A percentile compares a stretch with the other conserved stretches of the same genome.
Evolutionary conservation across 2,329 filamentous ascomycete species (phyloP).

Genomic region (Proliferodiscus dingleyae): DNA sequence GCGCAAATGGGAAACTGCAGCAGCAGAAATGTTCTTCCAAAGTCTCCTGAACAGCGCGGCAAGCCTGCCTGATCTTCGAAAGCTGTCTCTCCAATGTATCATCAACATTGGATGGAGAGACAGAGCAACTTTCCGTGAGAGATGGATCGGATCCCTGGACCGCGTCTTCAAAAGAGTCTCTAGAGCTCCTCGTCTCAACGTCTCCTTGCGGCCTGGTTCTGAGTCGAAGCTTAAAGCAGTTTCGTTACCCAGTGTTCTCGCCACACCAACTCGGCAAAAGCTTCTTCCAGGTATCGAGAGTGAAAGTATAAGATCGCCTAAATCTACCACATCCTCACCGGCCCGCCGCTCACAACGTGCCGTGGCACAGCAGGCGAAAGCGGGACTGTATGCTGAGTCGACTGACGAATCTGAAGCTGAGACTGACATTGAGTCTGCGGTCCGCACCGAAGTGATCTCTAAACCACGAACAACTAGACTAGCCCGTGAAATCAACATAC

Average conservation of each 20-base stretch:
- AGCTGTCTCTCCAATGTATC: constrained; percentile 67
- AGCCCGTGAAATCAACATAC: constrained; percentile 23
- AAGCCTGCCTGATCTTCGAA: constrained; percentile 60
- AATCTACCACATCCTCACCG: not conserved
- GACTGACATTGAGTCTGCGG: constrained; percentile 3
- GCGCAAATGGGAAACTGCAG: constrained; percentile 64
- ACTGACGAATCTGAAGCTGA: constrained; percentile 19
- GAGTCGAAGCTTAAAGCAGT: not conserved
- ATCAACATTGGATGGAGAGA: constrained; percentile 78
- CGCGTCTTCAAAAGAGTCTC: constrained; percentile 56
- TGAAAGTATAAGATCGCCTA: not conserved
- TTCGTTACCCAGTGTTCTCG: no score
- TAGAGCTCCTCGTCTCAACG: constrained; percentile 26
- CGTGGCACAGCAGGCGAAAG: constrained; percentile 10
- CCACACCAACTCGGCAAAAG: not conserved
- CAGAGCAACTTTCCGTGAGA: constrained; percentile 70
- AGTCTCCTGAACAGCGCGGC: constrained; percentile 71
- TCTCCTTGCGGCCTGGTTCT: not conserved
- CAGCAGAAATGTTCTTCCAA: constrained; percentile 72
- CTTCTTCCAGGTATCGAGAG: not conserved
- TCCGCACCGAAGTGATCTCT: not conserved
- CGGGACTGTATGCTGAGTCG: constrained; percentile 26
- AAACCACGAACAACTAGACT: constrained; percentile 11
- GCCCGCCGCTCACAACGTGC: constrained; percentile 19
- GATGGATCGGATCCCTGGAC: constrained; percentile 69